phyloP scores from a whole-genome alignment of 768 basidiomycete species.

The Steccherinum ochraceum region DNA sequence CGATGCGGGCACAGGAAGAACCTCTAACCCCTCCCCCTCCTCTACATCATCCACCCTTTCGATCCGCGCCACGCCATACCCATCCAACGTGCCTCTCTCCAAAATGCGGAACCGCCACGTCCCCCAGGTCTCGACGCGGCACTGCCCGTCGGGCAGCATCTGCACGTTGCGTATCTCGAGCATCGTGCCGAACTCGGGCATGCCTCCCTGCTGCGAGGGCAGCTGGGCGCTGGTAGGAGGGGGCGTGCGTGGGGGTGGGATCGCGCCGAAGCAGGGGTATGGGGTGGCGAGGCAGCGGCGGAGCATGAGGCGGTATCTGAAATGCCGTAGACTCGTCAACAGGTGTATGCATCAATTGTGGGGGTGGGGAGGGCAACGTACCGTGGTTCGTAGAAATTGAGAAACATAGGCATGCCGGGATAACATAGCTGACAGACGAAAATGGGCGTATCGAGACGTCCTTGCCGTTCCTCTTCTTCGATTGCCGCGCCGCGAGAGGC shows the following conservation, averaged over 20 bases:
- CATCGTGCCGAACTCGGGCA: conserved; percentile 84
- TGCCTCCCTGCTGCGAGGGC: conserved; percentile 31
- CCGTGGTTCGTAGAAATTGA: conserved; percentile 94
- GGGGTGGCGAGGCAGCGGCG: conserved; percentile 83
- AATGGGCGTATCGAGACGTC: conserved; percentile 81
- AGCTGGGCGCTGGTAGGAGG: conserved; percentile 18
- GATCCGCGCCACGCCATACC: conserved; percentile 81
- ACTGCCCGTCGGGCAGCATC: conserved; percentile 85
- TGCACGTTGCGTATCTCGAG: conserved; percentile 82
- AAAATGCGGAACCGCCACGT: conserved; percentile 77
- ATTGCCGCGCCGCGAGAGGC: conserved; percentile 58
- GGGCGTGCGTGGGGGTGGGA: conserved; percentile 57
- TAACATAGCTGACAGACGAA: conserved; percentile 89
- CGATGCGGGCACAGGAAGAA: conserved; percentile 4
- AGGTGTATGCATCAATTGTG: background rate
- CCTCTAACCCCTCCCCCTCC: conserved; percentile 12
- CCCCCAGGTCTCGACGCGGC: conserved; percentile 75
- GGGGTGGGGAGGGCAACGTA: conserved; percentile 17
- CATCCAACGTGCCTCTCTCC: conserved; percentile 79
- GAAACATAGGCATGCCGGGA: conserved; percentile 81
- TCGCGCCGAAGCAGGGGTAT: conserved; percentile 86
- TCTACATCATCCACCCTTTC: conserved; percentile 35
- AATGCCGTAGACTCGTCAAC: background rate
- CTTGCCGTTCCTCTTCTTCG: conserved; percentile 70
- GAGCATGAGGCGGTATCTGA: conserved; percentile 89